A percentile compares a stretch with the other conserved stretches of the same genome.
Conservation (phyloP, 2,329 filamentous ascomycete species). For the Pseudogymnoascus sp. region DNA sequence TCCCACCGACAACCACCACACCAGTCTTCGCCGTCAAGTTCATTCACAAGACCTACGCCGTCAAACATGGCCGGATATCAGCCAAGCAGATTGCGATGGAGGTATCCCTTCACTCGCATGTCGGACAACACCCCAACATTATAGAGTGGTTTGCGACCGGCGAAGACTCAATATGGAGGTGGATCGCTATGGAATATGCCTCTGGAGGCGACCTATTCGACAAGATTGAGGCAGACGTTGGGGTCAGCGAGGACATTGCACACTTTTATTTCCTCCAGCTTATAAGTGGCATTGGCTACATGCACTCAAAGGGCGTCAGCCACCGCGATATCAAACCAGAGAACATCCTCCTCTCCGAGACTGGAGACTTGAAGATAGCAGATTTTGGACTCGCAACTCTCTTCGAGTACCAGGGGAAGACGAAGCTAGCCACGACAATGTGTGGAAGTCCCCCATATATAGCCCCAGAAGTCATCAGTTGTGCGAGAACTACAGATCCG, state of each 20-base stretch:
- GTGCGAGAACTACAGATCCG: conserved; percentile 35
- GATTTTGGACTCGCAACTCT: conserved; percentile 95
- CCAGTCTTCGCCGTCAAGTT: conserved; percentile 97
- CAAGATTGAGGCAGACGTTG: conserved; percentile 97
- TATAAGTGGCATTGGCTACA: conserved; percentile 81
- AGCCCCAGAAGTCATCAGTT: conserved; percentile 76
- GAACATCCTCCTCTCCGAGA: conserved; percentile 80
- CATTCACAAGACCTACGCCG: conserved; percentile 94
- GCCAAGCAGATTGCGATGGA: conserved; percentile 88
- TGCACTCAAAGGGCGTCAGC: conserved; percentile 91
- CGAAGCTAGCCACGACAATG: conserved; percentile 76
- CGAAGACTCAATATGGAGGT: conserved; percentile 80
- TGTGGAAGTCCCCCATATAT: conserved; percentile 97
- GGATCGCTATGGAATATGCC: conserved; percentile 97
- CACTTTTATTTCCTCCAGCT: conserved; percentile 95
- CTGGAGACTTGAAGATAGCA: conserved; percentile 84
- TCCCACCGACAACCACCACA: conserved; percentile 56
- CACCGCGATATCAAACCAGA: conserved; percentile 91
- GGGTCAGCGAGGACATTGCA: conserved; percentile 87
- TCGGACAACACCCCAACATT: conserved; percentile 84
- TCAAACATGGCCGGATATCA: conserved; percentile 78
- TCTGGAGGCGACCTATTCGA: conserved; percentile 95
- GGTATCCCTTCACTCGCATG: conserved; percentile 78
- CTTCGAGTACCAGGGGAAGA: conserved; percentile 79
- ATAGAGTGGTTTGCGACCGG: conserved; percentile 87